phyloP scores from a whole-genome alignment of 768 basidiomycete species.

The Russula earlei region DNA sequence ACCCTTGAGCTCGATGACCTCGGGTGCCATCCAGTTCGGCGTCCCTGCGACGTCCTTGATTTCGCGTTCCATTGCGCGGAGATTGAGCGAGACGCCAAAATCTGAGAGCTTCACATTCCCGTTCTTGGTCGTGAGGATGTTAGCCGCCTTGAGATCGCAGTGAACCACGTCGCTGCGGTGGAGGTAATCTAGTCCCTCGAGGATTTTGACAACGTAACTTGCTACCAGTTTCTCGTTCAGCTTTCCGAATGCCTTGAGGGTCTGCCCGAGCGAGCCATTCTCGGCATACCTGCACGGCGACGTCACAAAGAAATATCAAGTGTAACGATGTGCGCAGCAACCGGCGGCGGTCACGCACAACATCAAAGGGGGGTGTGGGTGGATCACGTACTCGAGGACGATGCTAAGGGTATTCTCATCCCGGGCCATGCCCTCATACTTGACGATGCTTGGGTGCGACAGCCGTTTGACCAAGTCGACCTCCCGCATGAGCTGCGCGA shows the following conservation, averaged over 20 bases:
- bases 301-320: background rate
- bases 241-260: constrained; percentile 86
- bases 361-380: constrained; percentile 6
- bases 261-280: constrained; percentile 91
- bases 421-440: constrained; percentile 92
- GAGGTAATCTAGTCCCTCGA: constrained; percentile 91
- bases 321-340: background rate
- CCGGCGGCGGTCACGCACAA: background rate
- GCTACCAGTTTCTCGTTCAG: constrained; percentile 89
- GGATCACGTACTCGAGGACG: constrained; percentile 73
- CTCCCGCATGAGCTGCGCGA: constrained; percentile 86
- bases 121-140: constrained; percentile 97
- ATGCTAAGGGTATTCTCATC: constrained; percentile 87
- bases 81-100: constrained; percentile 94
- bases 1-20: constrained; percentile 92
- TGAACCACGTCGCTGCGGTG: constrained; percentile 88
- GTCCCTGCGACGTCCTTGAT: constrained; percentile 87
- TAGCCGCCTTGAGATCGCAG: constrained; percentile 97
- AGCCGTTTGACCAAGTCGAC: constrained; percentile 88
- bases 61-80: constrained; percentile 81
- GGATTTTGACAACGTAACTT: constrained; percentile 90
- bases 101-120: constrained; percentile 96
- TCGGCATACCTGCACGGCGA: constrained; percentile 69
- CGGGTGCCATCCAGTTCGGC: constrained; percentile 99
- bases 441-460: constrained; percentile 91